A percentile compares a stretch with the other conserved stretches of the same genome.
phyloP scores from a whole-genome alignment of 345 rosid genomes.

The Leavenworthia alabamica region DNA sequence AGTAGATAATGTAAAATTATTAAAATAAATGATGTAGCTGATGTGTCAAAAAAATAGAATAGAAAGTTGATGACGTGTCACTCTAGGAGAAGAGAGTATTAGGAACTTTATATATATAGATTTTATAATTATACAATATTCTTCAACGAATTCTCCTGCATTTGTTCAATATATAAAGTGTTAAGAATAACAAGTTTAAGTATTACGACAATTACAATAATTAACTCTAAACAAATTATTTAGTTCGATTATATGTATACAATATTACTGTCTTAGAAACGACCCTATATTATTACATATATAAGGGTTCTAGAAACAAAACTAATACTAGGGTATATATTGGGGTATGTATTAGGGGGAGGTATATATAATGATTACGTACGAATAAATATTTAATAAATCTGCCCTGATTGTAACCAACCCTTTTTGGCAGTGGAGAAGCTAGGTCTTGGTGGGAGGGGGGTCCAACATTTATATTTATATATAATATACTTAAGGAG shows the following conservation, averaged over 20 bases:
- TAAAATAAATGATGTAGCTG: too few relatives aligned
- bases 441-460: neutral
- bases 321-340: neutral
- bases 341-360: neutral
- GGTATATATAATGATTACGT: slow-evolving; percentile 10
- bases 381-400: slow-evolving; percentile 16
- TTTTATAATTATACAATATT: neutral
- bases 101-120: too few relatives aligned
- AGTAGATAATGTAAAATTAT: too few relatives aligned
- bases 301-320: slow-evolving; percentile 14
- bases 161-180: neutral
- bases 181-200: neutral
- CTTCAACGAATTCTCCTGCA: neutral
- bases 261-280: neutral
- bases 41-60: too few relatives aligned
- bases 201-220: neutral
- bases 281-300: neutral
- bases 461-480: neutral
- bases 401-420: slow-evolving; percentile 19
- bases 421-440: slow-evolving; percentile 28
- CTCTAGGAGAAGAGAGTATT: too few relatives aligned
- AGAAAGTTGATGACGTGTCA: too few relatives aligned
- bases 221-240: neutral
- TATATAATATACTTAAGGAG: slow-evolving; percentile 9
- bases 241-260: neutral